A percentile compares a stretch with the other conserved stretches of the same genome.
Evolutionary conservation across 192 early-diverging fungal species (phyloP).

Genomic region (Entomortierella chlamydospora): DNA sequence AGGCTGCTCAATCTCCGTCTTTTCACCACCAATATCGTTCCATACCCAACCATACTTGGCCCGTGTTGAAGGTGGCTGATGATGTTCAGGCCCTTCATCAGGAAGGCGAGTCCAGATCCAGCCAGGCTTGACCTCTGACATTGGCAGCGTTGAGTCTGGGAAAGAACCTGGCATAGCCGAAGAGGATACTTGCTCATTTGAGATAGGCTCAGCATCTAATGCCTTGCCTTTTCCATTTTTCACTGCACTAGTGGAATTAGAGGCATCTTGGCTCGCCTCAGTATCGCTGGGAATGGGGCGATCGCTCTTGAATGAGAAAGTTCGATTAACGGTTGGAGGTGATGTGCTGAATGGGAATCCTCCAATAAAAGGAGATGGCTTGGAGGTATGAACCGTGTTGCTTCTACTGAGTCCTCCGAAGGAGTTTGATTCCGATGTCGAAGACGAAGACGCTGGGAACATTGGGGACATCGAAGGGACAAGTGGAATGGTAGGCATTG

Average conservation of each 20-base stretch:
- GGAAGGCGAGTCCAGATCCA: conserved; percentile 41
- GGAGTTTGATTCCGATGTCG: background rate
- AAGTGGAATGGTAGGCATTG: background rate
- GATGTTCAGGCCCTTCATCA: conserved; percentile 36
- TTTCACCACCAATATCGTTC: conserved; percentile 36
- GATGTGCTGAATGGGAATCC: conserved; percentile 29
- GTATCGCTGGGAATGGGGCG: conserved; percentile 37
- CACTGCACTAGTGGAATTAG: background rate
- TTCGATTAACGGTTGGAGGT: background rate
- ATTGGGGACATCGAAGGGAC: background rate
- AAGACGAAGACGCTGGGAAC: background rate
- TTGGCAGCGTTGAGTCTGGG: conserved; percentile 20
- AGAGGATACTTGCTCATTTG: conserved; percentile 9
- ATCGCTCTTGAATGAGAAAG: conserved; percentile 10
- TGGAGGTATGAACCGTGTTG: conserved; percentile 29
- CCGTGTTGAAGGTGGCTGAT: conserved; percentile 31
- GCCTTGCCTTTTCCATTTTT: conserved; percentile 21
- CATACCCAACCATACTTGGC: conserved; percentile 53
- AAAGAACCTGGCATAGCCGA: conserved; percentile 48
- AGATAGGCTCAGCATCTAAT: background rate
- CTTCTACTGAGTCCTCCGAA: conserved; percentile 15
- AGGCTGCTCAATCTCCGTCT: conserved; percentile 14
- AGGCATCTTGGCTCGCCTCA: conserved; percentile 2
- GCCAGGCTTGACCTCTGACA: conserved; percentile 19
- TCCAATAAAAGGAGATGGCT: conserved; percentile 26